Evolutionary conservation across 345 rosid species (phyloP).

Genomic region (Xanthoceras sorbifolium): DNA sequence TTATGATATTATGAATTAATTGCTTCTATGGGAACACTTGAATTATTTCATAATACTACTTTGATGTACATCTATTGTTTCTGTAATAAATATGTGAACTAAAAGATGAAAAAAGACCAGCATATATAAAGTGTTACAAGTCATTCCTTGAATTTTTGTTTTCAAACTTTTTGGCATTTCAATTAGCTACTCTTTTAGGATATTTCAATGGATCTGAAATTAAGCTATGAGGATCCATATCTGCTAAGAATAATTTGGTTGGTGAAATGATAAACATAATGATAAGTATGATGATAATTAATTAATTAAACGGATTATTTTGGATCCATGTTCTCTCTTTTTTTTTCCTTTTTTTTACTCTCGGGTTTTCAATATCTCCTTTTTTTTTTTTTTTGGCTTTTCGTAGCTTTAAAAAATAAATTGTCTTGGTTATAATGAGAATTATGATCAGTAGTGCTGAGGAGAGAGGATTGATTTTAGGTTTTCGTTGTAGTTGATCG

Average conservation of each 20-base stretch:
- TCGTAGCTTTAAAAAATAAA: neutral
- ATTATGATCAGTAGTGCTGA: too few relatives aligned
- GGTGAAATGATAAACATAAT: neutral
- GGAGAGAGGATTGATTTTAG: too few relatives aligned
- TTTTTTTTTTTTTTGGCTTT: neutral
- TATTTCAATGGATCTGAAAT: neutral
- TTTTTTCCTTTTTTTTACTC: neutral
- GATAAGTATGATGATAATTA: too few relatives aligned
- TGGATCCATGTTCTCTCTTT: neutral
- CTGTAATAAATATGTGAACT: too few relatives aligned
- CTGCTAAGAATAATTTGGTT: neutral
- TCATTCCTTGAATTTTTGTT: too few relatives aligned
- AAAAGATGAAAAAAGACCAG: too few relatives aligned
- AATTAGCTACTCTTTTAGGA: neutral
- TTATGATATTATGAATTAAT: too few relatives aligned
- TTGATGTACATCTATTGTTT: too few relatives aligned
- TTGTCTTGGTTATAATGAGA: too few relatives aligned
- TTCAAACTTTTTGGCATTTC: too few relatives aligned
- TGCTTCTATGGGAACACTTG: neutral
- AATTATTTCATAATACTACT: neutral
- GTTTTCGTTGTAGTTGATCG: too few relatives aligned
- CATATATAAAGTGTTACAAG: too few relatives aligned
- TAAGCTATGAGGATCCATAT: neutral
- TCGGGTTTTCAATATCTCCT: neutral
- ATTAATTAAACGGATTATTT: neutral